These are phyloP conservation scores for Globisporangium canariense DNA, from an alignment of 352 stramenopile genomes.

Conservation along the genomic window DNA sequence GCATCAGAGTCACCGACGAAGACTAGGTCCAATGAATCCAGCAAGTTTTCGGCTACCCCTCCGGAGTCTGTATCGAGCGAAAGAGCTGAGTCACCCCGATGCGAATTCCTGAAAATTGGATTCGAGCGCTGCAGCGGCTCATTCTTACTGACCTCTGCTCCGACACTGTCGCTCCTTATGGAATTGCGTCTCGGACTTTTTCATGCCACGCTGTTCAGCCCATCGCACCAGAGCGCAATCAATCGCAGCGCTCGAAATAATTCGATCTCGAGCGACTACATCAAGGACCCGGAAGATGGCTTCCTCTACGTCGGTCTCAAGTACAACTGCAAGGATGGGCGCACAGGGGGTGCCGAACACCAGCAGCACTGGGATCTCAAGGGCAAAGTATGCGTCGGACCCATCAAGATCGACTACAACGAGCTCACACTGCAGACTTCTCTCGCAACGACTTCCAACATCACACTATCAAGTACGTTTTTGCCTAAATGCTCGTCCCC, in stretches of 20 bases:
- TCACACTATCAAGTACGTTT: slow-evolving; percentile 7
- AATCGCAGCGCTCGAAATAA: slow-evolving; percentile 28
- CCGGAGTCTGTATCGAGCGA: background rate
- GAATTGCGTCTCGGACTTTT: slow-evolving; percentile 59
- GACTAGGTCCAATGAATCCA: background rate
- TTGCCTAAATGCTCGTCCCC: no score
- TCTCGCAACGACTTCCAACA: slow-evolving; percentile 18
- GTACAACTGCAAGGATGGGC: slow-evolving; percentile 36
- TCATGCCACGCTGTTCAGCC: slow-evolving; percentile 33
- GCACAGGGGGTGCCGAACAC: slow-evolving; percentile 10
- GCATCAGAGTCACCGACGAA: slow-evolving; percentile 4
- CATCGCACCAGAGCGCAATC: slow-evolving; percentile 10
- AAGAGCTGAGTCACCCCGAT: background rate
- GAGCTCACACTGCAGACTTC: slow-evolving; percentile 38
- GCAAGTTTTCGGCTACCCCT: background rate
- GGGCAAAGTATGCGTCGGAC: slow-evolving; percentile 51
- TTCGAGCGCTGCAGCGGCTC: slow-evolving; percentile 49
- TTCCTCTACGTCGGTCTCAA: slow-evolving; percentile 73
- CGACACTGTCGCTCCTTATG: slow-evolving; percentile 38
- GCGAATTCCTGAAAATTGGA: slow-evolving; percentile 34
- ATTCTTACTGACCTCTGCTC: slow-evolving; percentile 30
- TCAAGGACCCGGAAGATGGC: slow-evolving; percentile 53
- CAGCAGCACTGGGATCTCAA: slow-evolving; percentile 44
- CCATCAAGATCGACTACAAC: slow-evolving; percentile 60
- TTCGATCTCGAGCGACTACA: slow-evolving; percentile 62